Conservation (phyloP, 176 grass and related monocot genomes). For the Aegilops umbellulata region DNA sequence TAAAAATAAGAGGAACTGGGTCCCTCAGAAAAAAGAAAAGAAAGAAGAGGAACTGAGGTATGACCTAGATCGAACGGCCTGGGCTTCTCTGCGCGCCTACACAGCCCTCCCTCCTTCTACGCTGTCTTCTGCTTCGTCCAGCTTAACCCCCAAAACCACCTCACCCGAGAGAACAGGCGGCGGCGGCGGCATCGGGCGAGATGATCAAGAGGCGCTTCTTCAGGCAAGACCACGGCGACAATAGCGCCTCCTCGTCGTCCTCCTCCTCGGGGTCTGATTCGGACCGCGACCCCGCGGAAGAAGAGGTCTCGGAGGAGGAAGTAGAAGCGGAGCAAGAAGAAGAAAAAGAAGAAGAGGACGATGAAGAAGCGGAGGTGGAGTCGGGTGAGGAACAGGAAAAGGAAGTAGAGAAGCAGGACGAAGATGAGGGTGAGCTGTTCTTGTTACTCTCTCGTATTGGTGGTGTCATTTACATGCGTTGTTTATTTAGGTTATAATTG, state of each 20-base stretch:
- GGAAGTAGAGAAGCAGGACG: neutral
- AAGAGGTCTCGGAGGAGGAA: constrained; percentile 40
- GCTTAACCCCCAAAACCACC: neutral
- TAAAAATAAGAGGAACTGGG: too few species aligned
- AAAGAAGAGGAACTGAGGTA: neutral
- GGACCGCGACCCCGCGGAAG: constrained; percentile 19
- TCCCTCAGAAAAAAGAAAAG: too few species aligned
- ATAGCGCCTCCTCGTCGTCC: constrained; percentile 47
- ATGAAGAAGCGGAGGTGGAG: constrained; percentile 9
- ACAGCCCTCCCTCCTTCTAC: neutral
- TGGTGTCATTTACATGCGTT: neutral
- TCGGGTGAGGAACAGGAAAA: constrained; percentile 2
- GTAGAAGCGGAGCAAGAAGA: constrained; percentile 3
- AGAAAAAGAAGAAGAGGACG: constrained; percentile 15
- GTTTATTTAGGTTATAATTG: too few species aligned
- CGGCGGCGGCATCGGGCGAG: neutral
- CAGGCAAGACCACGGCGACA: constrained; percentile 58
- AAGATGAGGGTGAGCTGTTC: constrained; percentile 19
- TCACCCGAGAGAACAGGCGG: neutral
- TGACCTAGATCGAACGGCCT: constrained; percentile 15
- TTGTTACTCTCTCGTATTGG: neutral
- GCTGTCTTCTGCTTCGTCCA: neutral
- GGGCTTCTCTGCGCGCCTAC: neutral
- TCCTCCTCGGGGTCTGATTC: constrained; percentile 40
- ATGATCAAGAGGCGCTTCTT: constrained; percentile 91